Base-by-base conservation (phyloP, 1,284 basidiomycete species). In the Earliella scabrosa region DNA sequence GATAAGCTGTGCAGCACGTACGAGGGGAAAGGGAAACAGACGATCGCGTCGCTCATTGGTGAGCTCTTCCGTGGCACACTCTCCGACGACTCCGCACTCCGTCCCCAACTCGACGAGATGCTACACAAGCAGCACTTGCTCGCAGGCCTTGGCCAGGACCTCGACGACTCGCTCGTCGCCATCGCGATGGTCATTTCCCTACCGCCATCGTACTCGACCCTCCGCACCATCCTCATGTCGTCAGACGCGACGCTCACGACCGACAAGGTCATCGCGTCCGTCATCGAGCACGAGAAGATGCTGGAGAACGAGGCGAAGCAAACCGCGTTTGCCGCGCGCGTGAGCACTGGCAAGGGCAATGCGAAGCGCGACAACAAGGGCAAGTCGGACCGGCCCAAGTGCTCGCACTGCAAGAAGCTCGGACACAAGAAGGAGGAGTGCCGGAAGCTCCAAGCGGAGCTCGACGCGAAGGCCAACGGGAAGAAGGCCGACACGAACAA, bases 91-190 rank as follows among this genome's bases (percentile, higher is more conserved):
- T 40, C 51, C 24, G 45, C 58, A 0, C 60, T 67, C 38, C 50
- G 54, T 41, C 60, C 56, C 11, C 65, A 67, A 49, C 60, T 67
- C 21, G 63, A 67, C 47, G 27, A 45, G 13, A 61, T 67, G 50
- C 45, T 41, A 2, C 58, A 57, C 50, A 59, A 61, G 45, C 41
- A 45, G 7, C 54, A 51, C 43, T 56, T 60, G 24, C 61, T 66
- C 48, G 4, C 41, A 18, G 43, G 47, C 6, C 59, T 65, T 20
- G 48, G 55, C 9, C 43, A 56, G 27, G 11, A 43, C 16, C 60
- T 65, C 50, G 44, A 50, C 29, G 59, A 60, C 38, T 46, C 51
- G 18, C 50, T 61, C 29, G 35, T 61, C 23, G 56, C 60, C 4
- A 46, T 61, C 14, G 58, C 59, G 36, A 64, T 68, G 52, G 50